phyloP scores from a whole-genome alignment of 495 filamentous ascomycete genomes.

The Xylaria bambusicola region DNA sequence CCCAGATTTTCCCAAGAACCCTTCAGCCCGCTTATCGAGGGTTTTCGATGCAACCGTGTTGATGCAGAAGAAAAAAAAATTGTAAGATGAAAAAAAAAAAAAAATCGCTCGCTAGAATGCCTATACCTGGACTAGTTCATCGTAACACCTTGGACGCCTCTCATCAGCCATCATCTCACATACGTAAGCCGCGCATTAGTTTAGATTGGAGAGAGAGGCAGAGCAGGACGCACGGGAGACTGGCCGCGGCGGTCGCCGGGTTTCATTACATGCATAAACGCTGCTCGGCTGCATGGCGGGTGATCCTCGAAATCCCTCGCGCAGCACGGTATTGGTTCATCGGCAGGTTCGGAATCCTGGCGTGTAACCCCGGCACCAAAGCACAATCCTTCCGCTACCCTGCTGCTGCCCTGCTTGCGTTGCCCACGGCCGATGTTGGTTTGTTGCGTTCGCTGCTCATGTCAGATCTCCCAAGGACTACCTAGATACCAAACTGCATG shows the following conservation, averaged over 20 bases:
- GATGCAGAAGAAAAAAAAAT: too few species aligned
- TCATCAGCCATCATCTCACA: slow-evolving; percentile 3
- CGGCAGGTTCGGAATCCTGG: slow-evolving; percentile 15
- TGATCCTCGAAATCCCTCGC: slow-evolving; percentile 16
- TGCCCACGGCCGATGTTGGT: too few species aligned
- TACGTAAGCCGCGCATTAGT: slow-evolving; percentile 8
- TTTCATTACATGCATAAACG: slow-evolving; percentile 10
- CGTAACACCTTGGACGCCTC: not conserved
- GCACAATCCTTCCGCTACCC: not conserved
- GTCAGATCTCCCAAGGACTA: not conserved
- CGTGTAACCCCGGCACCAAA: slow-evolving; percentile 10
- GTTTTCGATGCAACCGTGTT: too few species aligned
- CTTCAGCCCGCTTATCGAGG: too few species aligned
- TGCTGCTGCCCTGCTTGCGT: slow-evolving; percentile 3
- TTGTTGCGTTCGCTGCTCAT: not conserved
- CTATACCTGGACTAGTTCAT: not conserved
- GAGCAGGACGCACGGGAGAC: too few species aligned
- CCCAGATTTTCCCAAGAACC: too few species aligned
- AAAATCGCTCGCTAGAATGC: not conserved
- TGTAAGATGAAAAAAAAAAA: too few species aligned
- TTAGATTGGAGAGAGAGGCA: too few species aligned
- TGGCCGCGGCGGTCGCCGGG: slow-evolving; percentile 1
- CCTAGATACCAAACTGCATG: too few species aligned
- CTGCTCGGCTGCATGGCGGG: slow-evolving; percentile 11
- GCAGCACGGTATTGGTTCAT: slow-evolving; percentile 2